A percentile compares a stretch with the other conserved stretches of the same genome.
Evolutionary conservation across 345 rosid genomes (phyloP).

Genomic region (Citrus reticulata): DNA sequence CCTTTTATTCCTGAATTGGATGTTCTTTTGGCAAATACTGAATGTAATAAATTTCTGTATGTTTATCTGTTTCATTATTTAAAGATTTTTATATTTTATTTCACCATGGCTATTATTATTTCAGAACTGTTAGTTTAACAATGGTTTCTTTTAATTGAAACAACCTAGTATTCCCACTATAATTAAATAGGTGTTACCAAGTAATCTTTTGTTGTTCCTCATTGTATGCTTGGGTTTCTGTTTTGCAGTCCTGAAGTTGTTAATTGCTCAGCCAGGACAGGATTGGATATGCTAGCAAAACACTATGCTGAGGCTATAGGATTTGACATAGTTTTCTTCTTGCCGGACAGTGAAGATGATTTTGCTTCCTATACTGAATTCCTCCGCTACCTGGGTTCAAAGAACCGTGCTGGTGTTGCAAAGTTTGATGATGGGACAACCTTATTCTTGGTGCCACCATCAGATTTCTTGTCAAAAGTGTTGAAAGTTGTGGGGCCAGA

Average conservation of each 20-base stretch:
- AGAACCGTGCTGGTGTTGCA: constrained; percentile 95
- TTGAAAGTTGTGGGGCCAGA: constrained; percentile 83
- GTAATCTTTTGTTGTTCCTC: not conserved
- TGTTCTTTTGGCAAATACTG: not conserved
- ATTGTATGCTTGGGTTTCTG: constrained; percentile 7
- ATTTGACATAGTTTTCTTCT: constrained; percentile 81
- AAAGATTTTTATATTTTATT: not conserved
- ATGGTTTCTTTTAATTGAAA: not conserved
- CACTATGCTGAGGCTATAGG: constrained; percentile 76
- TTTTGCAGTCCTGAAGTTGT: constrained; percentile 76
- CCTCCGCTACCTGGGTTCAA: constrained; percentile 83
- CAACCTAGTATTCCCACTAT: not conserved
- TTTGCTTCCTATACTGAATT: constrained; percentile 95
- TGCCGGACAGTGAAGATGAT: constrained; percentile 94
- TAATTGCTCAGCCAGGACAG: constrained; percentile 97
- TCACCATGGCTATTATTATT: no score
- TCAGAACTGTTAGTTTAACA: not conserved
- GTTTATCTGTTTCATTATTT: not conserved
- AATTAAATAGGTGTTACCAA: not conserved
- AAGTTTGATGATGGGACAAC: constrained; percentile 88
- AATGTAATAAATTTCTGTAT: not conserved
- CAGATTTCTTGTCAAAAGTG: constrained; percentile 78
- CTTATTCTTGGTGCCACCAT: constrained; percentile 89
- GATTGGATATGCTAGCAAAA: constrained; percentile 88
- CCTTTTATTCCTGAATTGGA: not conserved